Evolutionary conservation across 495 filamentous ascomycete species (phyloP), one percentile per base, ranked within the genome.

Genomic region (Parathielavia appendiculata): DNA sequence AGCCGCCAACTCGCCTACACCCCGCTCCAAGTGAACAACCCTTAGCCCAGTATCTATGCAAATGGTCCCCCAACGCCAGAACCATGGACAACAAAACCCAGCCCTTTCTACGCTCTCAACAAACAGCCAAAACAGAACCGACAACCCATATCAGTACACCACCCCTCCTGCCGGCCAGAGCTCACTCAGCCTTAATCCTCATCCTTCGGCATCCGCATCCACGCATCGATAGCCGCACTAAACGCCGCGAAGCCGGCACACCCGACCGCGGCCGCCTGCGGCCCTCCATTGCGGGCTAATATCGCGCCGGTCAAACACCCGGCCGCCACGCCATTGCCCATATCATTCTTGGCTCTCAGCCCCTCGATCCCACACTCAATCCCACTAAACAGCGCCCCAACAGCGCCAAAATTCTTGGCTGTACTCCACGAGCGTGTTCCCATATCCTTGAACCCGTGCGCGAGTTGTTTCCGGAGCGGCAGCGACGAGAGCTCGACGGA

Each of bases 291-390:
- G 13, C 84, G 81, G 32, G 88, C 92, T 52, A 97, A 71, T 36
- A 89, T 87, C 16, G 91, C 93, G 12, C 93, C 93, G 8, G 93
- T 97, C 20, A 97, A 73, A 72, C 95, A 97, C 0, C 93, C 93
- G 4, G 92, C 89, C 9, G 85, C 81, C 8, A 92, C 83, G 35
- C 91, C 90, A 76, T 98, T 98, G 55, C 78, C 84, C 41, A 97
- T 70, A 73, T 97, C 93, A 71, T 96, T 96, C 78, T 95, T 96
- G 3, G 93, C 93, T 11, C 93, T 80, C 58, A 88, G 79, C 0
- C 90, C 92, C 69, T 97, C 95, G 60, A 98, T 92, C 53, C 87
- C 90, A 76, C 93, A 98, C 76, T 98, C 93, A 13, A 92, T 95
- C 22, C 93, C 95, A 16, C 83, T 78, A 75, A 92, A 98, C 10